These are phyloP conservation scores for Santalum album DNA, from an alignment of 164 flowering plant genomes.

Conservation along the genomic window DNA sequence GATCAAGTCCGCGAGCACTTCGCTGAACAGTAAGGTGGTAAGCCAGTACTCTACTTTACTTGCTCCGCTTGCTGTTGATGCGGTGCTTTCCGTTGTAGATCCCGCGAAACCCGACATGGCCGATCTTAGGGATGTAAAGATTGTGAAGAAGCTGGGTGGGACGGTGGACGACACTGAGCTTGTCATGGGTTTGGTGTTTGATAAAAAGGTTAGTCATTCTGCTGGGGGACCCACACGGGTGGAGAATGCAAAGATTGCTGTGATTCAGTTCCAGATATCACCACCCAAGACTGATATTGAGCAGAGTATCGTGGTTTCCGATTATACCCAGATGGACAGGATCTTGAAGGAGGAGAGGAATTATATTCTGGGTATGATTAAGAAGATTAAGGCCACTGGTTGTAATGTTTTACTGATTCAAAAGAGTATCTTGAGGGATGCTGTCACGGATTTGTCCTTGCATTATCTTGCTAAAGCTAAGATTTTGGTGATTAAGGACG, in stretches of 20 bases:
- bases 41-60: constrained; percentile 84
- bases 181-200: constrained; percentile 73
- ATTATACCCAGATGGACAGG: constrained; percentile 94
- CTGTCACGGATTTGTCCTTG: constrained; percentile 81
- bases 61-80: constrained; percentile 86
- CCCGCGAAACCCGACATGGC: constrained; percentile 62
- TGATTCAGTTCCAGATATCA: constrained; percentile 90
- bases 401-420: constrained; percentile 84
- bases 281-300: constrained; percentile 96
- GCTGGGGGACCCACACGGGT: constrained; percentile 77
- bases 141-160: constrained; percentile 85
- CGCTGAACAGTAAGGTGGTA: constrained; percentile 81
- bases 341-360: constrained; percentile 90
- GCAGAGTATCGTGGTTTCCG: constrained; percentile 86
- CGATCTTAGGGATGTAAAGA: constrained; percentile 75
- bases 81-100: constrained; percentile 75
- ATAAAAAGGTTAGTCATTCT: constrained; percentile 85
- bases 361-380: constrained; percentile 82
- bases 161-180: constrained; percentile 88
- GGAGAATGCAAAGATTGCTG: constrained; percentile 83
- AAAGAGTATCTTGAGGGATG: constrained; percentile 88
- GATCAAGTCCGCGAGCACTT: constrained; percentile 68
- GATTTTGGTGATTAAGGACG: constrained; percentile 88
- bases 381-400: constrained; percentile 82
- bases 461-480: constrained; percentile 90